Percentiles rank a stretch among this genome's conserved stretches.
Evolutionary conservation across 1,284 basidiomycete genomes (phyloP).

Genomic region (Schizopora paradoxa): DNA sequence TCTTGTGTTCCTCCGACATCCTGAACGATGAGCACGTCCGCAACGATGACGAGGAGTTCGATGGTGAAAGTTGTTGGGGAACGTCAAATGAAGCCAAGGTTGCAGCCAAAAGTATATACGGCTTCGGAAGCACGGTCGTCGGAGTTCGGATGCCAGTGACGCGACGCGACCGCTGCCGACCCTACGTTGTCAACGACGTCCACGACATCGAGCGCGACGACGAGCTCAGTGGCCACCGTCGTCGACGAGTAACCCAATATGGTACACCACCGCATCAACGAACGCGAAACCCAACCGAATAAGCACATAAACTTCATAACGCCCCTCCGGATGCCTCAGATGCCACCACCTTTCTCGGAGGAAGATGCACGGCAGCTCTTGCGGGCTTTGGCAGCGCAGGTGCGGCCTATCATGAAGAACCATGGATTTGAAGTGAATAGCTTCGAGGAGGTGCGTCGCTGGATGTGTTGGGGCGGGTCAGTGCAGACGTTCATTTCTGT

Average conservation of each 20-base stretch:
- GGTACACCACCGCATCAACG: slow-evolving; percentile 70
- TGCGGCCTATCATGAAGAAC: slow-evolving; percentile 72
- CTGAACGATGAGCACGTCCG: neutral
- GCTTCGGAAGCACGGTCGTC: neutral
- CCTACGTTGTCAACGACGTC: neutral
- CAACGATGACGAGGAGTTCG: slow-evolving; percentile 1
- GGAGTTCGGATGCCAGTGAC: neutral
- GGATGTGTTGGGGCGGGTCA: neutral
- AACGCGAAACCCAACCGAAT: slow-evolving; percentile 66
- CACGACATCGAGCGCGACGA: neutral
- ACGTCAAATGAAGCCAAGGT: neutral
- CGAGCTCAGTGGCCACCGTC: slow-evolving; percentile 1
- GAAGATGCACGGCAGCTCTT: slow-evolving; percentile 63
- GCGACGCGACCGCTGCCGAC: slow-evolving; percentile 2
- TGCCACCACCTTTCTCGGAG: slow-evolving; percentile 30
- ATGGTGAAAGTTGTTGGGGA: neutral
- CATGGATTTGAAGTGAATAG: slow-evolving; percentile 73
- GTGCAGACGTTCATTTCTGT: neutral
- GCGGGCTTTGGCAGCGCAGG: slow-evolving; percentile 73
- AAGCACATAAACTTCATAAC: slow-evolving; percentile 71
- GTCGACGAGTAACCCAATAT: slow-evolving; percentile 31
- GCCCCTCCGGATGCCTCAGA: slow-evolving; percentile 41
- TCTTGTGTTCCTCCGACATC: slow-evolving; percentile 26
- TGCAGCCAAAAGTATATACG: neutral
- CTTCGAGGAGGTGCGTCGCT: slow-evolving; percentile 61